Percentiles rank a stretch among this genome's conserved stretches.
These are phyloP conservation scores for Carallia pectinifolia DNA, from an alignment of 345 rosid species.

Conservation along the genomic window DNA sequence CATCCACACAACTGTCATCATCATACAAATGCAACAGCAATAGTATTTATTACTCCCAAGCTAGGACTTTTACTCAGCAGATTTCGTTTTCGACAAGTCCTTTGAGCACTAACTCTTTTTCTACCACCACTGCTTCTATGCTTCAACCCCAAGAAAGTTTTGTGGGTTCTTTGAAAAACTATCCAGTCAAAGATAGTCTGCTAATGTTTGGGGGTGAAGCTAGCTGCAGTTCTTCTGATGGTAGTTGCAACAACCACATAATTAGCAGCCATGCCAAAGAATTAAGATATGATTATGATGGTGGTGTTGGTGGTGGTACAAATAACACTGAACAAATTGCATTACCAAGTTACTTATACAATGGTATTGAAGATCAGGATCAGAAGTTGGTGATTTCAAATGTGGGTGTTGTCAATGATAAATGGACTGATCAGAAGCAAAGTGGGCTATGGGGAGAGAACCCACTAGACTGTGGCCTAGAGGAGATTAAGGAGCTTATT, in stretches of 20 bases:
- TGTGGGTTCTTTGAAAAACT: conserved; percentile 20
- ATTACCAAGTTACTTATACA: conserved; percentile 16
- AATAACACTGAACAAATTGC: conserved; percentile 25
- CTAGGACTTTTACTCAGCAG: conserved; percentile 29
- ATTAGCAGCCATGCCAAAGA: conserved; percentile 32
- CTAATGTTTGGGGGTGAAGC: conserved; percentile 40
- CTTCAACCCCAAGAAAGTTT: conserved; percentile 30
- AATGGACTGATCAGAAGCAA: conserved; percentile 18
- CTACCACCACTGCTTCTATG: conserved; percentile 24
- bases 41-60: conserved; percentile 17
- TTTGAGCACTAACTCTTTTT: conserved; percentile 32
- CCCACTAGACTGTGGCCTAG: conserved; percentile 56
- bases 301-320: conserved; percentile 13
- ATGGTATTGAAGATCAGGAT: conserved; percentile 22
- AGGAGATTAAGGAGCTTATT: conserved; percentile 76
- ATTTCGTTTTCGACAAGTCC: conserved; percentile 37
- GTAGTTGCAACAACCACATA: conserved; percentile 44
- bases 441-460: conserved; percentile 30
- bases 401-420: background rate
- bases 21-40: conserved; percentile 20
- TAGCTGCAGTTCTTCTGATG: conserved; percentile 67
- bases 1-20: conserved; percentile 21
- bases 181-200: conserved; percentile 29
- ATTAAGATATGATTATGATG: conserved; percentile 17
- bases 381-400: conserved; percentile 19